Evolutionary conservation across 495 filamentous ascomycete species (phyloP), one percentile per base, ranked within the genome.

Genomic region (Neurospora sp.): DNA sequence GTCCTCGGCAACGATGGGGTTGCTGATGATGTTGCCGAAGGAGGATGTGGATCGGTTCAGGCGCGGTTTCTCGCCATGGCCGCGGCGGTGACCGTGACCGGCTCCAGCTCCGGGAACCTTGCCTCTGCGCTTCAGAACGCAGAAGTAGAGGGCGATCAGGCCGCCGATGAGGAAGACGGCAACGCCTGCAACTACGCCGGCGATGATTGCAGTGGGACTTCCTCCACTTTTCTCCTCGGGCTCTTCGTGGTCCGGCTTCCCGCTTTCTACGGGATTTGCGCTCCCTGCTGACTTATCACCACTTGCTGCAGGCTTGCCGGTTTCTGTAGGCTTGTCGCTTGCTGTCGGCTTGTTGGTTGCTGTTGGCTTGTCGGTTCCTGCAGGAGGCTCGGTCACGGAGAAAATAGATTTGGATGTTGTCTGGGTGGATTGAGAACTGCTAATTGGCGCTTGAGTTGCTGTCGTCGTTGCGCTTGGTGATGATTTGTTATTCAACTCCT

Each of bases 21-120:
- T 75, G 75, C 79, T 82, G 81, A 86, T 85, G 72, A 83, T 77
- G 77, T 84, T 84, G 37, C 84, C 84, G 70, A 86, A 84, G 4
- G 83, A 83, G 9, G 80, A 81, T 72, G 85, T 74, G 78, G 86
- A 74, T 77, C 86, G 76, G 41, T 66, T 66, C 54, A 66, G 54
- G 54, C 54, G 54, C 27, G 54, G 54, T 35, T 66, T 66, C 54
- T 66, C 54, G 27, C 27, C 54, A 66, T 66, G 54, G 7, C 54
- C 54, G 14, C 35, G 14, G 14, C 35, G 14, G 84, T 75, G 69
- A 83, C 72, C 83, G 87, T 82, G 10, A 76, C 71, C 0, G 73
- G 39, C n/a, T 69, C 71, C 39, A 37, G 18, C 40, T 48, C 70
- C 37, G 4, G 46, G 20, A 72, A 42, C 42, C 71, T 75, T 31